Evolutionary conservation across 139 green algal species (phyloP).

Genomic region (Deuterostichococcus epilithicus): DNA sequence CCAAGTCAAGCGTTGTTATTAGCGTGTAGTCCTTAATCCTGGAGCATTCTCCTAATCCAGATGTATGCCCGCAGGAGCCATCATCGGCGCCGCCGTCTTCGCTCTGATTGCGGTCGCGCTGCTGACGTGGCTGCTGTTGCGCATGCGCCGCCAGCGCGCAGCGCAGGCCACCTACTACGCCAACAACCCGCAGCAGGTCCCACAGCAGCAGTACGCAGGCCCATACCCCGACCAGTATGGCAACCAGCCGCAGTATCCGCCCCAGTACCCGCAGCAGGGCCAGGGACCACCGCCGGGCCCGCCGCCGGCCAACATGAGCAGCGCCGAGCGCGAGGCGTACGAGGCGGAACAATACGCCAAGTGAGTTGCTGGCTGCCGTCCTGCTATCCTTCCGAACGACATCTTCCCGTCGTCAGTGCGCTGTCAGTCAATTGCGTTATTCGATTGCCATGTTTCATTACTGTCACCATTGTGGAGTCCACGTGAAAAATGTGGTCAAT

Average conservation of each 20-base stretch:
- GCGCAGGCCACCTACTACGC: not conserved
- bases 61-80: not conserved
- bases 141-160: not conserved
- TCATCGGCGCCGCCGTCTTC: not conserved
- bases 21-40: no score
- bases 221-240: not conserved
- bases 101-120: not conserved
- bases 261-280: not conserved
- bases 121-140: not conserved
- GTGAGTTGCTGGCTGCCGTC: not conserved
- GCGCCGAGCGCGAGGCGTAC: not conserved
- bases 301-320: not conserved
- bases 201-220: not conserved
- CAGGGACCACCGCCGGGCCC: no score
- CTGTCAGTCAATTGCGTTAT: no score
- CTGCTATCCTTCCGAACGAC: no score
- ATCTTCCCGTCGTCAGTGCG: no score
- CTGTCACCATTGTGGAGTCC: no score
- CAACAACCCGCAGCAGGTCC: not conserved
- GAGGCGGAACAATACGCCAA: not conserved
- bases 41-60: no score
- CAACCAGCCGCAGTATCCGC: not conserved
- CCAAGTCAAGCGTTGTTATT: no score
- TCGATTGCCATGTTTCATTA: no score
- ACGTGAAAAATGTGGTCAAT: no score